Conservation (phyloP, 345 rosid species). For the Citrus medica region DNA sequence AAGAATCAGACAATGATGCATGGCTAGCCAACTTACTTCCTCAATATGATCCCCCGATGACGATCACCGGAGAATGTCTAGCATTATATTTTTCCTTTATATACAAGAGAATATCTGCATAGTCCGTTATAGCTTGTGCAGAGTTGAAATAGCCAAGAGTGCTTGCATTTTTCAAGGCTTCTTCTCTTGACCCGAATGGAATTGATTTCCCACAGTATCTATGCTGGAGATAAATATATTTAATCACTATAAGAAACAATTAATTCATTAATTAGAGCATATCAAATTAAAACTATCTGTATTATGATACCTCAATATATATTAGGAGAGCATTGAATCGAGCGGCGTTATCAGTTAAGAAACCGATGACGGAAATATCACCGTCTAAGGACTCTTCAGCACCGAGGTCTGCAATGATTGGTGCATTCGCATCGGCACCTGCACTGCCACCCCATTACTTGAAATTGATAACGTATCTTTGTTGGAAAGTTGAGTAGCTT, state of each 20-base stretch:
- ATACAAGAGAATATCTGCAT: conserved; percentile 29
- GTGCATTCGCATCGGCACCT: conserved; percentile 28
- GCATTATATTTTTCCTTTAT: conserved; percentile 26
- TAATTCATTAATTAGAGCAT: too few species aligned
- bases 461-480: conserved; percentile 40
- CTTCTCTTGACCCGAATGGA: conserved; percentile 27
- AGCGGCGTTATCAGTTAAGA: conserved; percentile 36
- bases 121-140: conserved; percentile 42
- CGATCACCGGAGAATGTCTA: conserved; percentile 31
- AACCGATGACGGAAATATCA: conserved; percentile 17
- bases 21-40: conserved; percentile 28
- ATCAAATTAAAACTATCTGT: too few species aligned
- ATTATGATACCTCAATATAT: conserved; percentile 36
- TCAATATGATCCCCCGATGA: conserved; percentile 44
- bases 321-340: conserved; percentile 36
- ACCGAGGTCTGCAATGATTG: conserved; percentile 51
- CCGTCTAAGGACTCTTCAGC: conserved; percentile 32
- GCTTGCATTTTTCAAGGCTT: conserved; percentile 23
- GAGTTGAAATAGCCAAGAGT: conserved; percentile 35
- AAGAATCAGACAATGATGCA: too few species aligned
- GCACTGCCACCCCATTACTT: conserved; percentile 43
- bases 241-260: too few species aligned
- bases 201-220: conserved; percentile 50
- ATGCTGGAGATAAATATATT: conserved; percentile 26
- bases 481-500: conserved; percentile 37